These are phyloP conservation scores for Auriscalpium orientale DNA, from an alignment of 768 basidiomycete genomes.

Conservation along the genomic window DNA sequence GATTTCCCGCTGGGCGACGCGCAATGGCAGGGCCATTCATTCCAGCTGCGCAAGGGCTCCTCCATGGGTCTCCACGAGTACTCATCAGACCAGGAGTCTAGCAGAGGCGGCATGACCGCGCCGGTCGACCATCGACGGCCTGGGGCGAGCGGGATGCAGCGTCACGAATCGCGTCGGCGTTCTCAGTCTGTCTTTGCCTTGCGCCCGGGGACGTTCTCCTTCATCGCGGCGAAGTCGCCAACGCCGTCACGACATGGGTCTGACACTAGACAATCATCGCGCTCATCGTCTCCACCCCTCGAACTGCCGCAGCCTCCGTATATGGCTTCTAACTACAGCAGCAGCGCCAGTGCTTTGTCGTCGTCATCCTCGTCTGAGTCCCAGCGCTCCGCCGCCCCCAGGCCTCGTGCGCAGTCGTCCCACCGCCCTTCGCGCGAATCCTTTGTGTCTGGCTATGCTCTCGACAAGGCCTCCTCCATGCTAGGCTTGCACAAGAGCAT, in stretches of 20 bases:
- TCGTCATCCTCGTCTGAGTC: constrained; percentile 11
- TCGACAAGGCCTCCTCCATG: not conserved
- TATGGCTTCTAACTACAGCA: constrained; percentile 4
- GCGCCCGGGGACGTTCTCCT: constrained; percentile 13
- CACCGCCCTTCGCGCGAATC: constrained; percentile 10
- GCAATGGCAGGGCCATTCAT: constrained; percentile 2
- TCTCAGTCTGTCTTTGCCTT: constrained; percentile 22
- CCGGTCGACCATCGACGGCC: constrained; percentile 1
- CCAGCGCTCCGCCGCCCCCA: not conserved
- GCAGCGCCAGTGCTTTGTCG: constrained; percentile 8
- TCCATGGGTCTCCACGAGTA: constrained; percentile 7
- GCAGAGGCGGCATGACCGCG: not conserved
- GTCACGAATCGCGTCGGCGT: constrained; percentile 23
- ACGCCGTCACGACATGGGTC: not conserved
- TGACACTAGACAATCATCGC: not conserved
- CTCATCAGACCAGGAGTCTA: not conserved
- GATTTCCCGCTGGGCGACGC: constrained; percentile 2
- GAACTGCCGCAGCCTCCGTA: not conserved
- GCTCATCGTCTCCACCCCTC: not conserved
- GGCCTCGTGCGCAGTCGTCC: not conserved
- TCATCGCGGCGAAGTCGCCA: constrained; percentile 3
- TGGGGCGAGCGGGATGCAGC: constrained; percentile 2
- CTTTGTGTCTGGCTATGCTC: constrained; percentile 3
- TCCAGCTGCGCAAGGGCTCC: constrained; percentile 8
- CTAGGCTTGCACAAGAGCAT: constrained; percentile 5